Base-by-base conservation (phyloP, 1,139 yeast genomes). In the Saccharomycopsis crataegensis region DNA sequence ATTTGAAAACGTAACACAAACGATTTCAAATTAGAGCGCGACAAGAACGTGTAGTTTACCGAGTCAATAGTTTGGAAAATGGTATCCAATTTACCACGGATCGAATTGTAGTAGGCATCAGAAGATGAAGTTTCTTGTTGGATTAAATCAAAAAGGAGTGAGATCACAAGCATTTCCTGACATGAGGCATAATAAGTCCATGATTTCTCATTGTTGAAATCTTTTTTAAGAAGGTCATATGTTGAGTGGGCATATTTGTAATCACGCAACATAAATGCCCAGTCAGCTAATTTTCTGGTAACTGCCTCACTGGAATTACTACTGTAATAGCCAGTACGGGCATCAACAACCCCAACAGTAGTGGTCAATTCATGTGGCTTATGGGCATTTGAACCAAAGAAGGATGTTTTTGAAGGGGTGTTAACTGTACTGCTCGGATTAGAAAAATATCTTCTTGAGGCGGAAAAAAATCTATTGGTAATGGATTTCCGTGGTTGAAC, bases 201-300 rank as follows among this genome's bases (percentile, higher is more conserved):
- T 1, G 95, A 90, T 67, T 84, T 86, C 62, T 86, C 95, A 59
- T 78, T 79, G 41, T 81, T 75, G 61, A 83, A 85, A 65, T 91
- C 97, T 61, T 86, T 85, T 59, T 84, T 84, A 43, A 90, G 75
- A 56, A 88, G 67, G 58, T 93, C 98, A 65, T 93, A 93, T 0
- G 91, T 84, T 1, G 87, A 75, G 64, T 86, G 85, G 8, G 98
- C 94, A 59, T 82, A 83, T 65, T 84, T 84, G 72, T 86, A 93
- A 68, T 93, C 97, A 48, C 91, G 80, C 31, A 91, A 70, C 80
- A 93, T 87, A 62, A 93, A 79, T 7, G 93, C 82, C 89, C 96
- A 89, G 67, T 93, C 99, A 0, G 96, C 98, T 45, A 93, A 71
- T 63, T 86, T 86, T 51, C 98, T 72, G 38, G 90, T 74, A 49